phyloP scores from a whole-genome alignment of 164 flowering plant genomes.

The Piper longum region DNA sequence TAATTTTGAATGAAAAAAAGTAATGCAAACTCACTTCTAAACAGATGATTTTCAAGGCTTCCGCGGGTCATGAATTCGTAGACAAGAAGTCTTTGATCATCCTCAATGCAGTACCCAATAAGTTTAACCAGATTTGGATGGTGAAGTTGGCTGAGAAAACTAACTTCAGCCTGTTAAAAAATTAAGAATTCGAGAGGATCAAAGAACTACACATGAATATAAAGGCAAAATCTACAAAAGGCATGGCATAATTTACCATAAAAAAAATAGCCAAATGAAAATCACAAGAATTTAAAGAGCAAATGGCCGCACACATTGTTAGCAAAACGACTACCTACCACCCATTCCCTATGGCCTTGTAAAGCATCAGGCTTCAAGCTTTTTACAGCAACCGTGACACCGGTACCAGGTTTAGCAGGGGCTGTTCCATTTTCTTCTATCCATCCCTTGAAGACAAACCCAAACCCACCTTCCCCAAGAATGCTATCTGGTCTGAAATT shows the following conservation, averaged over 20 bases:
- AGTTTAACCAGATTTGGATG: constrained; percentile 92
- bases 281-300: no score
- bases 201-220: neutral
- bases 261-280: no score
- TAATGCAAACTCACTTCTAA: constrained; percentile 52
- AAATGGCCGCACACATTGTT: neutral
- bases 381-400: constrained; percentile 88
- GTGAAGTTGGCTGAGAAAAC: constrained; percentile 92
- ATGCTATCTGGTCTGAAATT: constrained; percentile 93
- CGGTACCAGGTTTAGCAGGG: constrained; percentile 89
- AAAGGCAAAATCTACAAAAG: no score
- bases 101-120: constrained; percentile 88
- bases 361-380: constrained; percentile 93
- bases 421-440: constrained; percentile 89
- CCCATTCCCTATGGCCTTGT: constrained; percentile 98
- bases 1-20: no score
- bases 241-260: no score
- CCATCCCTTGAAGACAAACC: constrained; percentile 96
- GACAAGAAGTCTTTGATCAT: constrained; percentile 86
- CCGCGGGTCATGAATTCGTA: constrained; percentile 94
- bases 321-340: constrained; percentile 26
- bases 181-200: neutral
- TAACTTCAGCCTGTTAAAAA: constrained; percentile 81
- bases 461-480: constrained; percentile 96
- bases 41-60: constrained; percentile 94